These are phyloP conservation scores for Musa beccarii DNA, from an alignment of 176 grass and related monocot genomes.

Conservation along the genomic window DNA sequence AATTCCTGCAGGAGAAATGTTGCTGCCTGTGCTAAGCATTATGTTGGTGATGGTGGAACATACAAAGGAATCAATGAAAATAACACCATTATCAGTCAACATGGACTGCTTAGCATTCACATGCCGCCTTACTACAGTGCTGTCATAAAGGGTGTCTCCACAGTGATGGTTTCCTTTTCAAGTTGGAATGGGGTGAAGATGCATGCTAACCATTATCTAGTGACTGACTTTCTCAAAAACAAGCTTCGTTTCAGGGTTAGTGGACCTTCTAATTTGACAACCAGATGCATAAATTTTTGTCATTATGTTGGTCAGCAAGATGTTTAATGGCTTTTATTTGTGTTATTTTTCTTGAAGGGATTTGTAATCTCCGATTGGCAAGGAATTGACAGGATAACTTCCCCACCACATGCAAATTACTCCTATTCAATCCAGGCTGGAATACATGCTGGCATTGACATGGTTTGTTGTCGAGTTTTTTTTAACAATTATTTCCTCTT, in stretches of 20 bases:
- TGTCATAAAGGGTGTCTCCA: not conserved
- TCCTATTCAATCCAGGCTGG: not conserved
- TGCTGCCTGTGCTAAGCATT: not conserved
- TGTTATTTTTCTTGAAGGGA: not conserved
- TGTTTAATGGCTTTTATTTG: too few species aligned
- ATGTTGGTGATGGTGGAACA: not conserved
- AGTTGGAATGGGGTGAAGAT: conserved; percentile 2
- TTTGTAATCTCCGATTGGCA: not conserved
- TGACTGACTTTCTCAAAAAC: not conserved
- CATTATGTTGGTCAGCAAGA: too few species aligned
- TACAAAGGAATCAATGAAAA: not conserved
- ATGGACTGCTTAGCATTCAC: not conserved
- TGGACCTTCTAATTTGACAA: not conserved
- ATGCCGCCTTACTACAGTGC: not conserved
- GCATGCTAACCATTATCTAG: not conserved
- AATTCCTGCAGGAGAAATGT: conserved; percentile 1
- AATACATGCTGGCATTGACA: not conserved
- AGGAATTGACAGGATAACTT: not conserved
- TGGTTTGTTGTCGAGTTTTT: not conserved
- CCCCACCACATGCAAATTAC: not conserved
- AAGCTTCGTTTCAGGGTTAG: not conserved
- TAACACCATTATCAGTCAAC: not conserved
- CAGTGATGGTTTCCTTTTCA: not conserved
- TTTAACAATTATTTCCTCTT: not conserved
- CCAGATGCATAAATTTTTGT: too few species aligned